Conservation (phyloP, 2,329 filamentous ascomycete genomes). For the Pestalotiopsis sp. region DNA sequence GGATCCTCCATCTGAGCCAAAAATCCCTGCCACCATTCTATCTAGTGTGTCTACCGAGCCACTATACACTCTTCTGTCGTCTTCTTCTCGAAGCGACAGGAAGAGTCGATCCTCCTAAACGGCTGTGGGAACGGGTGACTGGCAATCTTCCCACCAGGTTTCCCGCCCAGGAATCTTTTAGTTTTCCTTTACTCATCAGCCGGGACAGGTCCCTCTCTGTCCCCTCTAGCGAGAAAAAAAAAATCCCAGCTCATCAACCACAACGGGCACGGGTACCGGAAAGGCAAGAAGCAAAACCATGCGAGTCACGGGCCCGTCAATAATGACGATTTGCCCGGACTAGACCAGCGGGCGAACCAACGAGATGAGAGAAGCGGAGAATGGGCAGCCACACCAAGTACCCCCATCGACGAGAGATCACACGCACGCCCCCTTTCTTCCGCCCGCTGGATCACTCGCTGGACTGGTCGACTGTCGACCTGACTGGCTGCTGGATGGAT, state of each 20-base stretch:
- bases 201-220: not conserved
- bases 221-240: not conserved
- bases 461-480: not conserved
- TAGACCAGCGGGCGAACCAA: constrained; percentile 25
- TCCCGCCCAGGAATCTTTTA: not conserved
- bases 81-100: constrained; percentile 3
- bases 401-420: constrained; percentile 22
- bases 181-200: not conserved
- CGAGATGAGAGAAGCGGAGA: constrained; percentile 29
- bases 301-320: constrained; percentile 36
- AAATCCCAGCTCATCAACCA: not conserved
- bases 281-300: constrained; percentile 27
- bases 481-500: not conserved
- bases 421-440: constrained; percentile 30
- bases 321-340: constrained; percentile 34
- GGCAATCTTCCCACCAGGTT: not conserved
- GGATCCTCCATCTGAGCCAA: not conserved
- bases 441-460: constrained; percentile 13
- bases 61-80: not conserved
- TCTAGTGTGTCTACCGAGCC: not conserved
- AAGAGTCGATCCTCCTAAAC: constrained; percentile 1
- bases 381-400: constrained; percentile 27
- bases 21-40: constrained; percentile 4
- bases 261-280: constrained; percentile 13
- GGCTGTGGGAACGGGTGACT: not conserved